These are phyloP conservation scores for Buddleja alternifolia DNA, from an alignment of 257 asterid genomes.

Conservation along the genomic window DNA sequence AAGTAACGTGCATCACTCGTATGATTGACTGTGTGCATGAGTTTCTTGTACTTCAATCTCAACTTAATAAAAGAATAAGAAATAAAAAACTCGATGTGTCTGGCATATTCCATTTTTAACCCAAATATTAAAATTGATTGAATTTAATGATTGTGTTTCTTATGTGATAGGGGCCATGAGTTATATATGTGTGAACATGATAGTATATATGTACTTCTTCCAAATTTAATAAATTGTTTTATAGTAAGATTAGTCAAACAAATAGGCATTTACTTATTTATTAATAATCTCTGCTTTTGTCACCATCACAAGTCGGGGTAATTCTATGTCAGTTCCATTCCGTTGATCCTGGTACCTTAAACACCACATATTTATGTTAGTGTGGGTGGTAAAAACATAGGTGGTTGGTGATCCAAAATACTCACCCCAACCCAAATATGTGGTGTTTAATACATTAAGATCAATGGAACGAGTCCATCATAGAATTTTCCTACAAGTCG, in stretches of 20 bases:
- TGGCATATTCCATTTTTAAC: neutral
- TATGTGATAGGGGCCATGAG: neutral
- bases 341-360: too few species aligned
- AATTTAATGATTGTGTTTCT: neutral
- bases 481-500: too few species aligned
- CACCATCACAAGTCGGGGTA: conserved; percentile 14
- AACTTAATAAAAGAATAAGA: neutral
- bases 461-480: too few species aligned
- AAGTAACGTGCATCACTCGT: neutral
- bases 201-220: neutral
- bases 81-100: neutral
- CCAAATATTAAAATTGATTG: too few species aligned
- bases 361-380: too few species aligned
- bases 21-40: neutral
- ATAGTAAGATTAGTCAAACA: neutral
- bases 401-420: too few species aligned
- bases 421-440: too few species aligned
- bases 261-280: neutral
- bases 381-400: too few species aligned
- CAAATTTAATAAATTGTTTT: neutral
- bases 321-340: too few species aligned
- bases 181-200: neutral
- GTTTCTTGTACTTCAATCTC: neutral
- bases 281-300: neutral
- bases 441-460: too few species aligned